These are phyloP conservation scores for Trichoderma erinaceum DNA, from an alignment of 495 filamentous ascomycete genomes.

Conservation along the genomic window DNA sequence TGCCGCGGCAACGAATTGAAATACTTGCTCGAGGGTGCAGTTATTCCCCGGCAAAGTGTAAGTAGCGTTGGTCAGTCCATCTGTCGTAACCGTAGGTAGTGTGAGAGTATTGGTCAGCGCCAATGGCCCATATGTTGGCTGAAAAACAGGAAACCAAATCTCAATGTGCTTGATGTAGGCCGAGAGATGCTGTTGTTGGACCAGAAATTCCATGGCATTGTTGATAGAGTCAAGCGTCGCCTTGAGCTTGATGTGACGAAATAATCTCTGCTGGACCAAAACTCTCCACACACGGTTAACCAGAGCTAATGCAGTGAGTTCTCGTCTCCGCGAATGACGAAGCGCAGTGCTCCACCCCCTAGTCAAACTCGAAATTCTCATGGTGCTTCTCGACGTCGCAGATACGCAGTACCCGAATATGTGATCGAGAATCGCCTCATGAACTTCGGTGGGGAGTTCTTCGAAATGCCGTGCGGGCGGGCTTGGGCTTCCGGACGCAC, in stretches of 20 bases:
- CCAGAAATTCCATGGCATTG: slow-evolving; percentile 53
- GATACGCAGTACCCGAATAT: slow-evolving; percentile 60
- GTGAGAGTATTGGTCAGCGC: slow-evolving; percentile 37
- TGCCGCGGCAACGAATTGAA: slow-evolving; percentile 48
- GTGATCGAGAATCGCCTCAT: slow-evolving; percentile 63
- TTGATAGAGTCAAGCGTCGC: slow-evolving; percentile 54
- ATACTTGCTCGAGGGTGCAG: slow-evolving; percentile 61
- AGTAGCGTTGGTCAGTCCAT: slow-evolving; percentile 44
- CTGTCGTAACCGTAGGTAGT: slow-evolving; percentile 40
- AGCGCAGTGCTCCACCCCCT: slow-evolving; percentile 59
- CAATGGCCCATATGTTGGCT: slow-evolving; percentile 39
- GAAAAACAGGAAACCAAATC: slow-evolving; percentile 69
- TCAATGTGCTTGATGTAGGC: slow-evolving; percentile 64
- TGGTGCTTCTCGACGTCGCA: slow-evolving; percentile 45
- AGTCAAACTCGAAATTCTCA: slow-evolving; percentile 34
- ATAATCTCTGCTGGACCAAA: slow-evolving; percentile 62
- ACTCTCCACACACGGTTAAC: slow-evolving; percentile 56
- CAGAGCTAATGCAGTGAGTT: slow-evolving; percentile 58
- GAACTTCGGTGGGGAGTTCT: slow-evolving; percentile 61
- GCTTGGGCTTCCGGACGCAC: slow-evolving; percentile 24
- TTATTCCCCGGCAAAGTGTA: slow-evolving; percentile 55
- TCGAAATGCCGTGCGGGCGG: slow-evolving; percentile 39
- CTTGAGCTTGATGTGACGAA: slow-evolving; percentile 68
- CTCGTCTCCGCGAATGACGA: slow-evolving; percentile 60
- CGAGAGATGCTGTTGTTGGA: slow-evolving; percentile 50